Percentiles rank a stretch among this genome's conserved stretches.
Conservation (phyloP, 306 rosid species). For the Amphicarpaea edgeworthii region DNA sequence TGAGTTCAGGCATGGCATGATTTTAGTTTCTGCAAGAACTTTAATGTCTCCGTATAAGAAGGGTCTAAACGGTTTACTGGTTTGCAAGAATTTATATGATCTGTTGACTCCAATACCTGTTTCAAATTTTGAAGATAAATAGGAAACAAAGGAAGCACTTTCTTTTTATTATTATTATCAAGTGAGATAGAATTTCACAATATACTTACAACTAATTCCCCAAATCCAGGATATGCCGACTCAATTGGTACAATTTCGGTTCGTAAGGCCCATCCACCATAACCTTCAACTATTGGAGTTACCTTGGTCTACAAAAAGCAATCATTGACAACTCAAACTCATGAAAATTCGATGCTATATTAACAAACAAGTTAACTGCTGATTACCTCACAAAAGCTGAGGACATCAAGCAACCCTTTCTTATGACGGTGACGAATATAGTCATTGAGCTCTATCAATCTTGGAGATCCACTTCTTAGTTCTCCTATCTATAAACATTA, state of each 20-base stretch:
- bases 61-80: conserved; percentile 85
- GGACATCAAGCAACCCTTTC: conserved; percentile 82
- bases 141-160: conserved; percentile 2
- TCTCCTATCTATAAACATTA: conserved; percentile 80
- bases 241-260: conserved; percentile 96
- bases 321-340: conserved; percentile 47
- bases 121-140: conserved; percentile 40
- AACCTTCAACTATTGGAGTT: conserved; percentile 97
- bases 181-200: conserved; percentile 31
- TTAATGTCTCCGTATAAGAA: conserved; percentile 77
- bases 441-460: conserved; percentile 88
- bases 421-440: conserved; percentile 81
- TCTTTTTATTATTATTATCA: conserved; percentile 28
- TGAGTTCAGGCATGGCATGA: conserved; percentile 43
- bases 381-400: conserved; percentile 97
- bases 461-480: conserved; percentile 92
- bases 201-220: conserved; percentile 93
- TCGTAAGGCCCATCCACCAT: conserved; percentile 99
- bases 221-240: conserved; percentile 98
- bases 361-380: conserved; percentile 15
- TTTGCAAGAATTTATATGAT: conserved; percentile 95
- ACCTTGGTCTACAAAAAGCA: conserved; percentile 87
- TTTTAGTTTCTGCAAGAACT: conserved; percentile 79
- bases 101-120: conserved; percentile 96
- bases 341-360: conserved; percentile 32